phyloP scores from a whole-genome alignment of 2,329 filamentous ascomycete species.

The Kalmusia sp. region DNA sequence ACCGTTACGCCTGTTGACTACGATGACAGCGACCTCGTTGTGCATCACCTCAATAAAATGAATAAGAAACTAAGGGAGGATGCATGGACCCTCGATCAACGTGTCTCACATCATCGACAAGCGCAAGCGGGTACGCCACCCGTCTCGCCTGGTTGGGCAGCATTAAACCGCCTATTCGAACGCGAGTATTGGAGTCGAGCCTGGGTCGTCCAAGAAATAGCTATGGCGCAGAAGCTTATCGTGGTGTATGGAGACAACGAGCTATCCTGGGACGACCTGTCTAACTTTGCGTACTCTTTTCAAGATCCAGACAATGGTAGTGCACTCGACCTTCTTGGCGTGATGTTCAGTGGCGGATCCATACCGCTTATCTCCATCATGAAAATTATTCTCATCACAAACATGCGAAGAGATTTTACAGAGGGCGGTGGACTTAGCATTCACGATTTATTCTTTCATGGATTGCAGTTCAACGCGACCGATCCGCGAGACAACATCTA shows the following conservation, averaged over 20 bases:
- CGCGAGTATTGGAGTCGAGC: conserved; percentile 1
- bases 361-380: not conserved
- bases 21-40: not conserved
- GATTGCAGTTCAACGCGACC: not conserved
- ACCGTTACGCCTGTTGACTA: not conserved
- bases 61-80: not conserved
- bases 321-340: not conserved
- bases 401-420: not conserved
- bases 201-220: conserved; percentile 1
- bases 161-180: not conserved
- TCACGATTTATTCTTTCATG: not conserved
- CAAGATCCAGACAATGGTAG: not conserved
- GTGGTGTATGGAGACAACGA: conserved; percentile 1
- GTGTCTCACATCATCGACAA: not conserved
- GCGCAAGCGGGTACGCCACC: not conserved
- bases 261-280: not conserved
- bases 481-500: conserved; percentile 1
- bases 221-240: not conserved
- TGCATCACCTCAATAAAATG: not conserved
- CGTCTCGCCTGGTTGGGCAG: not conserved
- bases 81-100: not conserved
- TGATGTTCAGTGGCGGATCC: not conserved
- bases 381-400: not conserved
- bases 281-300: not conserved
- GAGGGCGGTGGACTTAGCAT: not conserved